Evolutionary conservation across 805 yeast species (phyloP), one percentile per base, ranked within the genome.

Genomic region (Nakazawaea holstii): DNA sequence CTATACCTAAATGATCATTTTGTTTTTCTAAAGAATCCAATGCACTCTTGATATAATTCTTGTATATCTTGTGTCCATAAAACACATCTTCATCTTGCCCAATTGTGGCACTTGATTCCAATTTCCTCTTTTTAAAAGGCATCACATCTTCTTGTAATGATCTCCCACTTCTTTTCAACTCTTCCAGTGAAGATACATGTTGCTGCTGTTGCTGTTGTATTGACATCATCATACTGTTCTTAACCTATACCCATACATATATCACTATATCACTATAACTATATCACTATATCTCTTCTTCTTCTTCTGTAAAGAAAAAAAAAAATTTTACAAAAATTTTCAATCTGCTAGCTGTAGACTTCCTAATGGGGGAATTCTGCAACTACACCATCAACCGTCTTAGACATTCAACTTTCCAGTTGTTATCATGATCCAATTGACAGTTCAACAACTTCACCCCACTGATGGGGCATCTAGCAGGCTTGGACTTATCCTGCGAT

Each of bases 381-480:
- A 15, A 15, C 10, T 11, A 87, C 32, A 87, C 70, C 55, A 89
- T 79, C n/a, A 91, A 64, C 52, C 88, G 71, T 54, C 97, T 70
- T 7, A 91, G 64, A 1, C 95, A 92, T 41, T 77, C 80, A n/a
- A 84, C 74, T 44, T 79, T 80, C 88, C 92, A 88, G 48, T 73
- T 76, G 33, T 78, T 76, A 28, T 70, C 66, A 53, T 79, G 78
- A 69, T 78, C 49, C 24, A 30, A 84, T 51, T 71, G 70, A 61
- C 96, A 90, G 6, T 88, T 87, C 31, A 90, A 61, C 32, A 92
- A 67, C 54, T 71, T 77, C 47, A 74, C 80, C 0, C 90, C 87
- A 0, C 96, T 86, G 1, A 87, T 74, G 0, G 98, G 98, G 60
- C 98, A 92, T 52, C 83, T 70, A 2, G 91, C 91, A 8, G 84